Evolutionary conservation across 768 basidiomycete species (phyloP).

Genomic region (Mycena albidolilacea): DNA sequence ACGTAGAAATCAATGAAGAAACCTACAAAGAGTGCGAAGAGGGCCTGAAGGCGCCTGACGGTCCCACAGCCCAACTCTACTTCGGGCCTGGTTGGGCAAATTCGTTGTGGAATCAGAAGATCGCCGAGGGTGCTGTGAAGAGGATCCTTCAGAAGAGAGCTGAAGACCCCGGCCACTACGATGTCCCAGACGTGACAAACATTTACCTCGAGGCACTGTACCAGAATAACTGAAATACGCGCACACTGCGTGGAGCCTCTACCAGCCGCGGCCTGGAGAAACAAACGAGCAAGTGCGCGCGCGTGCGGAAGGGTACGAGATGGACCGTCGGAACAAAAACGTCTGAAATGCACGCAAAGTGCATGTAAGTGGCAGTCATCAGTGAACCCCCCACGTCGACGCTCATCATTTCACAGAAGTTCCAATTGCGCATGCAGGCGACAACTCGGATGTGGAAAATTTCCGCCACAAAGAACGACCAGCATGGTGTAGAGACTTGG

Average conservation of each 20-base stretch:
- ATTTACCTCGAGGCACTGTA: neutral
- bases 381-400: neutral
- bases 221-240: neutral
- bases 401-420: slow-evolving; percentile 2
- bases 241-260: neutral
- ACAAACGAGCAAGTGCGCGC: neutral
- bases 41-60: neutral
- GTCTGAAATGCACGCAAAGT: neutral
- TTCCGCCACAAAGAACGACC: neutral
- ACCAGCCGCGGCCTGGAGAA: neutral
- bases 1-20: neutral
- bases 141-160: neutral
- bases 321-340: neutral
- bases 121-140: neutral
- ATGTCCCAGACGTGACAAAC: neutral
- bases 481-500: neutral
- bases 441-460: neutral
- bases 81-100: neutral
- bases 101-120: neutral
- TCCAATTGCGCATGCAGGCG: neutral
- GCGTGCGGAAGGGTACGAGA: neutral
- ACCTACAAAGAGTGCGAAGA: neutral
- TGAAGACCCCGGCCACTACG: neutral
- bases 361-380: neutral
- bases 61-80: neutral